Evolutionary conservation across 768 basidiomycete species (phyloP), one percentile per base, ranked within the genome.

Genomic region (Flagelloscypha sp.): DNA sequence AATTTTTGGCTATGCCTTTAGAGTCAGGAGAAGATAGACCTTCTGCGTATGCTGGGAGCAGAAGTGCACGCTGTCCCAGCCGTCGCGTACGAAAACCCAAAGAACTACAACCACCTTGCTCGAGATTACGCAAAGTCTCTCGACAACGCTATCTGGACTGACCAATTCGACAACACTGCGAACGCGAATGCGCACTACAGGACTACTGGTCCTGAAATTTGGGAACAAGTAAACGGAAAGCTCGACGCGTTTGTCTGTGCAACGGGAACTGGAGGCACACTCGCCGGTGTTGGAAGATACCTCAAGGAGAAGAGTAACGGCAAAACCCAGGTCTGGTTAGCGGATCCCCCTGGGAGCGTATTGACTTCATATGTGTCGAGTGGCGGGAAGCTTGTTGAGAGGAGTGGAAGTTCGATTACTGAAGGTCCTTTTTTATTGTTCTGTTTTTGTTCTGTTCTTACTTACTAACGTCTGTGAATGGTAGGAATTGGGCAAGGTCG

Each of bases 11-110:
- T 32, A 7, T 19, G 3, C n/a, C 50, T n/a, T n/a, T n/a, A 95
- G 84, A 90, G 85, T 54, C 92, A 94, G 63, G 94, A 99, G 55
- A 99, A 99, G 67, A 95, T 98, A 36, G 94, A 99, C 59, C 76
- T 99, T 19, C 69, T 99, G 37, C 79, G 81, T 36, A 94, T 99
- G 94, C 74, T 99, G 16, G 95, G 95, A 19, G 94, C 95, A 4
- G 94, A 98, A 48, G 94, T 99, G 22, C 69, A 87, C 50, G 86
- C 95, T 22, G 95, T 99, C 2, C 90, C 95, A 12, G 93, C 94
- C 2, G 95, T 99, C 21, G 79, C 95, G 8, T 98, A 85, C 55
- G 92, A 97, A 50, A 80, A 99, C 58, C 90, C 93, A 5, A 57
- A 69, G 41, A 98, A 99, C 64, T 99, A 97, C 68, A 99, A 99